A percentile compares a stretch with the other conserved stretches of the same genome.
phyloP scores from a whole-genome alignment of 164 flowering plant species.

The Berberis thunbergii region DNA sequence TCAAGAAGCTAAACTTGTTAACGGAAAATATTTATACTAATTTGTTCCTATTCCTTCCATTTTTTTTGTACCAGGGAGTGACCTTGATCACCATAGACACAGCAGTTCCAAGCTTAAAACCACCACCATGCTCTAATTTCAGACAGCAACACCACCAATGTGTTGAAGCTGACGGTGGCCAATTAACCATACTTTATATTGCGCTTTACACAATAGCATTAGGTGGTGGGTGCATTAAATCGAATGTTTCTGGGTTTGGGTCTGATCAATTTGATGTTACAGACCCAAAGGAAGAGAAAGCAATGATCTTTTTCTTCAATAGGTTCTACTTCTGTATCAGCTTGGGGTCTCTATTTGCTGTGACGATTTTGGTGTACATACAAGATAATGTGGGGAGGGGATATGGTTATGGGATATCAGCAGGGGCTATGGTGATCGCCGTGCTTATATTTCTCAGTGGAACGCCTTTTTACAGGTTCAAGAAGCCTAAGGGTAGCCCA shows the following conservation, averaged over 20 bases:
- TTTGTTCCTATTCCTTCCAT: no score
- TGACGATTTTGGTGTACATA: conserved; percentile 67
- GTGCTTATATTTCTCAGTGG: conserved; percentile 48
- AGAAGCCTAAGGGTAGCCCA: conserved; percentile 75
- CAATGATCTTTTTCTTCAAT: conserved; percentile 87
- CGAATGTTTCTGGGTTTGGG: conserved; percentile 91
- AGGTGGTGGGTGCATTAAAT: conserved; percentile 83
- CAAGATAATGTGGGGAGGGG: conserved; percentile 92
- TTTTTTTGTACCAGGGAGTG: conserved; percentile 43
- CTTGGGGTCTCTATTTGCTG: conserved; percentile 77
- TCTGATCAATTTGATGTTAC: conserved; percentile 69
- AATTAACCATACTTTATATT: conserved; percentile 56
- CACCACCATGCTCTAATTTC: conserved; percentile 50
- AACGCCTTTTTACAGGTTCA: conserved; percentile 45
- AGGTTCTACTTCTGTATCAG: conserved; percentile 79
- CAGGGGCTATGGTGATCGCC: conserved; percentile 58
- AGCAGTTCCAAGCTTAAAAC: conserved; percentile 58
- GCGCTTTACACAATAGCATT: conserved; percentile 79
- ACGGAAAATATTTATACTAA: no score
- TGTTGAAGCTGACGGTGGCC: conserved; percentile 48
- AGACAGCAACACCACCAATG: conserved; percentile 38
- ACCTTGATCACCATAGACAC: conserved; percentile 53
- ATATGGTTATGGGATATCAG: conserved; percentile 86
- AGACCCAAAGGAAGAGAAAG: conserved; percentile 64
- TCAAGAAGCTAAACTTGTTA: not conserved